Evolutionary conservation across 2,329 filamentous ascomycete species (phyloP).

Genomic region (Aspergillus glaucus): DNA sequence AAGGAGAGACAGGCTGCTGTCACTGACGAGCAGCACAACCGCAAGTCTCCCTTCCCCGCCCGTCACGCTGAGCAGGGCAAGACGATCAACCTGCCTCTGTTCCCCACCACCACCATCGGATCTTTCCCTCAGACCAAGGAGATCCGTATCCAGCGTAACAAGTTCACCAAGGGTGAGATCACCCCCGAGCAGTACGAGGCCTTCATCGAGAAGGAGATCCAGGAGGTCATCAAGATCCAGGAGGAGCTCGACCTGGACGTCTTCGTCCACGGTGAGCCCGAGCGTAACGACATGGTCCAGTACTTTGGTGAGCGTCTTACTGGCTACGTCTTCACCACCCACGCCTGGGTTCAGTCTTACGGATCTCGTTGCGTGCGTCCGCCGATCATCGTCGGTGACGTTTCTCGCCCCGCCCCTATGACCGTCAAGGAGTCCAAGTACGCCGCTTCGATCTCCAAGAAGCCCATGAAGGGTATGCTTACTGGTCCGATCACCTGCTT

Average conservation of each 20-base stretch:
- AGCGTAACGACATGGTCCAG: slow-evolving; percentile 99
- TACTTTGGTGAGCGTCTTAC: slow-evolving; percentile 98
- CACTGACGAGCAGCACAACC: slow-evolving; percentile 77
- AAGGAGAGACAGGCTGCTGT: slow-evolving; percentile 94
- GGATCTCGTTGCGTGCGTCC: slow-evolving; percentile 97
- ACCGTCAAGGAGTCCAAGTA: slow-evolving; percentile 99
- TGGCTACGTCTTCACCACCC: slow-evolving; percentile 97
- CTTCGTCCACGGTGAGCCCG: slow-evolving; percentile 96
- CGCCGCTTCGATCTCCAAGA: slow-evolving; percentile 89
- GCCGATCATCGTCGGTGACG: slow-evolving; percentile 97
- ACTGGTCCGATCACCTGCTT: slow-evolving; percentile 98
- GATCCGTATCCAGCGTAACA: slow-evolving; percentile 93
- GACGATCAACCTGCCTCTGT: slow-evolving; percentile 87
- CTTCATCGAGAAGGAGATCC: slow-evolving; percentile 99
- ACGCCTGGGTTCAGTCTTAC: slow-evolving; percentile 98
- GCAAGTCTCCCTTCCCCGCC: slow-evolving; percentile 78
- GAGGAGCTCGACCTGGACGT: slow-evolving; percentile 97
- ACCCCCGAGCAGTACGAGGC: slow-evolving; percentile 87
- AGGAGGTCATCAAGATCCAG: slow-evolving; percentile 91
- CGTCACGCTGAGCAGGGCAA: slow-evolving; percentile 86
- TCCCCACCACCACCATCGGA: slow-evolving; percentile 98
- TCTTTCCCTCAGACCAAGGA: slow-evolving; percentile 99
- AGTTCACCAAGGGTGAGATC: slow-evolving; percentile 98
- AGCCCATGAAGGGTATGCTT: slow-evolving; percentile 99
- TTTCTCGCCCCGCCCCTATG: slow-evolving; percentile 94